Percentiles rank a stretch among this genome's conserved stretches.
phyloP scores from a whole-genome alignment of 2,329 filamentous ascomycete species.

The Cryphonectria japonica region DNA sequence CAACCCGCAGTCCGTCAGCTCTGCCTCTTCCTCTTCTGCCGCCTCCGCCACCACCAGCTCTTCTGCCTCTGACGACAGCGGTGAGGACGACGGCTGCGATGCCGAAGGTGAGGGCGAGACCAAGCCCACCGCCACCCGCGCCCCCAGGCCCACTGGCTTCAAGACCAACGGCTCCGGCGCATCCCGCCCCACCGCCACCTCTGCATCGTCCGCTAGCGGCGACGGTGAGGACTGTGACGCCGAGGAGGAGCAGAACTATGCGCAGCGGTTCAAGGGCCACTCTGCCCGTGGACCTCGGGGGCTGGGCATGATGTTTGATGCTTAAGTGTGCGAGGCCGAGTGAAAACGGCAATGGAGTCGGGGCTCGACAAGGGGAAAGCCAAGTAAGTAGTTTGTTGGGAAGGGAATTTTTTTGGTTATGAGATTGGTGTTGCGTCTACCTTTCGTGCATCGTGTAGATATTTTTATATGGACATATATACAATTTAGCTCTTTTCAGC shows the following conservation, averaged over 20 bases:
- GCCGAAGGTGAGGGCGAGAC: conserved; percentile 9
- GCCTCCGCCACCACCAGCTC: neutral
- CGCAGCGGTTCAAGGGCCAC: conserved; percentile 4
- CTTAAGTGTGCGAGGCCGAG: neutral
- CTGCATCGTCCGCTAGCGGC: neutral
- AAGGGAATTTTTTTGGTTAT: no score
- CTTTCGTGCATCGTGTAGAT: no score
- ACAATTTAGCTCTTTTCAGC: no score
- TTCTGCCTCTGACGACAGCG: conserved; percentile 1
- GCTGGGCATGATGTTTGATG: neutral
- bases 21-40: neutral
- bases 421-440: no score
- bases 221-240: conserved; percentile 25
- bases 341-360: no score
- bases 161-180: neutral
- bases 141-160: neutral
- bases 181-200: neutral
- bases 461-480: no score
- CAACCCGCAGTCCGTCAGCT: neutral
- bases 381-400: neutral
- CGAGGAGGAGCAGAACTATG: conserved; percentile 21
- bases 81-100: conserved; percentile 6
- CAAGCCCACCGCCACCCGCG: neutral
- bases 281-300: conserved; percentile 3
- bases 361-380: neutral